Percentiles rank a stretch among this genome's conserved stretches.
Conservation (phyloP, 78 protist genomes). For the Dictyostelium intermedium region DNA sequence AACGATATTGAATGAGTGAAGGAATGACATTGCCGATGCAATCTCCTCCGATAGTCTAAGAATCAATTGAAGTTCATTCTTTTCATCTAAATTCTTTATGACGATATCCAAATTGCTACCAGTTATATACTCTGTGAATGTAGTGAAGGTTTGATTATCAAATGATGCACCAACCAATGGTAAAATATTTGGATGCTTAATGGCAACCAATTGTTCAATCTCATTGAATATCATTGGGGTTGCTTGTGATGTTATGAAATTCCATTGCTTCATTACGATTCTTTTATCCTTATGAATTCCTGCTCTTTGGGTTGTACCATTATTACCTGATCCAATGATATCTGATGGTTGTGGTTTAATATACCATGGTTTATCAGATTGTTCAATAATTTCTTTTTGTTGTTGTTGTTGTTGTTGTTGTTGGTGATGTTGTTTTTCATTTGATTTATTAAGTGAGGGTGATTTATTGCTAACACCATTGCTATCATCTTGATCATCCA, state of each 20-base stretch:
- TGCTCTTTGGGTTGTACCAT: conserved; percentile 48
- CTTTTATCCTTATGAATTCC: conserved; percentile 63
- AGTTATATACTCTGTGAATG: conserved; percentile 60
- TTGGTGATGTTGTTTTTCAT: not conserved
- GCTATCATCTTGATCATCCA: not conserved
- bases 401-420: not conserved
- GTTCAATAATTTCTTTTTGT: not conserved
- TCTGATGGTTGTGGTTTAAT: conserved; percentile 35
- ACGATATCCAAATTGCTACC: conserved; percentile 56
- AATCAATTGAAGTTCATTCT: conserved; percentile 28
- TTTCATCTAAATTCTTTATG: conserved; percentile 52
- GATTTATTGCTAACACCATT: not conserved
- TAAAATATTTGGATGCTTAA: conserved; percentile 69
- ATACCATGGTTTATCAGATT: conserved; percentile 57
- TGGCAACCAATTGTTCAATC: conserved; percentile 59
- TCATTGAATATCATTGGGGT: conserved; percentile 62
- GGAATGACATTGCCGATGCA: conserved; percentile 49
- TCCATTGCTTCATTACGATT: conserved; percentile 56
- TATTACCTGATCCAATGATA: conserved; percentile 39
- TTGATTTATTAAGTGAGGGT: not conserved
- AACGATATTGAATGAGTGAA: conserved; percentile 67
- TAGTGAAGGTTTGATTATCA: not conserved
- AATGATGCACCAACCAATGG: conserved; percentile 64
- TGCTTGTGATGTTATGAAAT: conserved; percentile 60
- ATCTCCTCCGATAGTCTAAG: conserved; percentile 64